These are phyloP conservation scores for Candida ipomoeae DNA, from an alignment of 805 yeast species.

Conservation along the genomic window DNA sequence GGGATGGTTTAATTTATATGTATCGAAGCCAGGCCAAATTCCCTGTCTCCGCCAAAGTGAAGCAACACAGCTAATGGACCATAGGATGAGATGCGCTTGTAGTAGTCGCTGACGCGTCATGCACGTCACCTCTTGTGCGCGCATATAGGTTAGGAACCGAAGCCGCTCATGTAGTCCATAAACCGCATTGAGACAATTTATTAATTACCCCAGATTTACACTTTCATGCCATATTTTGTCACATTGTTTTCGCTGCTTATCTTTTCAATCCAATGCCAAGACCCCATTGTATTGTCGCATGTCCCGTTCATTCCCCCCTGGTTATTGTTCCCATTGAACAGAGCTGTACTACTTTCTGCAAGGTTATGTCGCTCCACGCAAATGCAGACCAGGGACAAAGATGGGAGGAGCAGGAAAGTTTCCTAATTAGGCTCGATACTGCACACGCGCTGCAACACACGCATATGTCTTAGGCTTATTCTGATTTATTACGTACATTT, in stretches of 20 bases:
- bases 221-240: background rate
- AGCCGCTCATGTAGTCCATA: constrained; percentile 1
- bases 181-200: constrained; percentile 2
- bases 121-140: background rate
- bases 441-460: background rate
- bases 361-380: background rate
- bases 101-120: constrained; percentile 1
- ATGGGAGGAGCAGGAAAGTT: background rate
- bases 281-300: background rate
- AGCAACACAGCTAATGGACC: background rate
- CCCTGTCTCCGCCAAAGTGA: background rate
- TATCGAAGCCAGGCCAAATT: background rate
- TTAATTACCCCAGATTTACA: constrained; percentile 4
- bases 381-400: background rate
- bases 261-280: background rate
- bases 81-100: constrained; percentile 4
- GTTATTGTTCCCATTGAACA: background rate
- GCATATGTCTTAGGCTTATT: background rate
- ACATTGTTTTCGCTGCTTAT: too few species aligned
- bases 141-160: constrained; percentile 1
- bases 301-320: background rate
- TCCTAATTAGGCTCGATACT: background rate
- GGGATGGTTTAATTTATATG: constrained; percentile 4
- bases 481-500: constrained; percentile 4
- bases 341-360: background rate